Evolutionary conservation across 345 rosid species (phyloP).

Genomic region (Heritiera littoralis): DNA sequence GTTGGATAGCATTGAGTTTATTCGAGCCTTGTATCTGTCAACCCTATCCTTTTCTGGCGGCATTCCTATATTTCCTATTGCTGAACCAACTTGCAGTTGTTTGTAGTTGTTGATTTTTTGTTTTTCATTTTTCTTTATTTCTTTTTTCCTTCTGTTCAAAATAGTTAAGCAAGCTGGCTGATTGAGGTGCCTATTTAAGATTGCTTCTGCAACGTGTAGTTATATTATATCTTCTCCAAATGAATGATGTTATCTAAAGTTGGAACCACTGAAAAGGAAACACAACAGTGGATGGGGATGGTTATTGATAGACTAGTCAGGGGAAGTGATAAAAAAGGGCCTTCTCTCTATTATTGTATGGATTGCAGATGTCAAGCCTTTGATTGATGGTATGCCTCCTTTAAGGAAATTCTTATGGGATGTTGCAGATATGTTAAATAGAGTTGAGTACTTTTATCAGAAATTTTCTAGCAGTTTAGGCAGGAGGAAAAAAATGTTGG

Average conservation of each 20-base stretch:
- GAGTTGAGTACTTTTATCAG: neutral
- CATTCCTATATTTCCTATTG: neutral
- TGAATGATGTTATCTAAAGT: neutral
- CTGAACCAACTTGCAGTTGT: neutral
- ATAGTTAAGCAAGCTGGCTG: neutral
- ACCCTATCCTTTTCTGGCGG: neutral
- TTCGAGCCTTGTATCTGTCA: too few relatives aligned
- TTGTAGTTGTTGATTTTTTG: too few relatives aligned
- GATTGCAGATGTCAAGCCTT: neutral
- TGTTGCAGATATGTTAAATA: neutral
- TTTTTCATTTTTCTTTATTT: too few relatives aligned
- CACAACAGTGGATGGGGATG: neutral
- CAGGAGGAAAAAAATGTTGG: neutral
- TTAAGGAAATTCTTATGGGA: neutral
- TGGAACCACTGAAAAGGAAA: neutral
- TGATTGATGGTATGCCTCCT: neutral
- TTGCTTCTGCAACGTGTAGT: neutral
- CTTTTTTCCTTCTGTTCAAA: neutral
- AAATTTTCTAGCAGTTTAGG: neutral
- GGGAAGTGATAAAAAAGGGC: neutral
- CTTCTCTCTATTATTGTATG: neutral
- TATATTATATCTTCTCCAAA: neutral
- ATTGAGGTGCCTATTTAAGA: neutral
- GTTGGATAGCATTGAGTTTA: too few relatives aligned
- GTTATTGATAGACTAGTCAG: neutral